These are phyloP conservation scores for Macrophomina pseudophaseolina DNA, from an alignment of 2,329 filamentous ascomycete species.

Conservation along the genomic window DNA sequence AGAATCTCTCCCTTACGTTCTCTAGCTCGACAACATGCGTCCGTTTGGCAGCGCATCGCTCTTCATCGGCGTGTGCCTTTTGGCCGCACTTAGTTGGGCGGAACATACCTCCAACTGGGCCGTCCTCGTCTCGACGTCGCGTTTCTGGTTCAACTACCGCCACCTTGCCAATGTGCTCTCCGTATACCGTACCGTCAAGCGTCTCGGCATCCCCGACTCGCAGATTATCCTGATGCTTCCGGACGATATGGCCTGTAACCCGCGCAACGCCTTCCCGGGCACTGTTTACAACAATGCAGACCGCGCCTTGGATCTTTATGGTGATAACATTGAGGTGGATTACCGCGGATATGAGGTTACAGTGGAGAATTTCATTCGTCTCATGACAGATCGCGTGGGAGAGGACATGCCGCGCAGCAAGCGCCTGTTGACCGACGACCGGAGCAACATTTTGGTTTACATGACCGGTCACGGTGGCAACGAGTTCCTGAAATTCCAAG, in stretches of 20 bases:
- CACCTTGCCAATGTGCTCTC: slow-evolving; percentile 97
- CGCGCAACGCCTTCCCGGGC: slow-evolving; percentile 94
- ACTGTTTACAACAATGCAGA: slow-evolving; percentile 99
- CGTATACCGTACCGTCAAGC: slow-evolving; percentile 96
- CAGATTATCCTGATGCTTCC: slow-evolving; percentile 99
- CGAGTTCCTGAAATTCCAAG: slow-evolving; percentile 98
- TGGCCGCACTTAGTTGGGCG: slow-evolving; percentile 42
- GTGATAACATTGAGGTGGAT: slow-evolving; percentile 98
- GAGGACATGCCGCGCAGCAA: slow-evolving; percentile 96
- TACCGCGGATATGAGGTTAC: slow-evolving; percentile 98
- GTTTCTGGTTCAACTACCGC: slow-evolving; percentile 99
- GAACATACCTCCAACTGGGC: slow-evolving; percentile 99
- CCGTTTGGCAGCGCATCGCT: neutral
- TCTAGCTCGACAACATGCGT: slow-evolving; percentile 7
- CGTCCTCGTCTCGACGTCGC: slow-evolving; percentile 95
- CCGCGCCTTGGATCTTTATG: slow-evolving; percentile 92
- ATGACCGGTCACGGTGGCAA: slow-evolving; percentile 99
- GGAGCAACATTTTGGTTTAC: slow-evolving; percentile 96
- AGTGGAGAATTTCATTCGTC: slow-evolving; percentile 96
- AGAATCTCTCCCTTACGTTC: neutral
- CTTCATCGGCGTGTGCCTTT: slow-evolving; percentile 3
- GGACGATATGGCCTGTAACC: slow-evolving; percentile 99
- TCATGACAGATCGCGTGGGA: slow-evolving; percentile 91
- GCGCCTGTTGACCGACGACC: slow-evolving; percentile 88
- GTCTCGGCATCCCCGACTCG: slow-evolving; percentile 94